Base-by-base conservation (phyloP, 2,329 filamentous ascomycete genomes). In the Amylocarpus encephaloides region DNA sequence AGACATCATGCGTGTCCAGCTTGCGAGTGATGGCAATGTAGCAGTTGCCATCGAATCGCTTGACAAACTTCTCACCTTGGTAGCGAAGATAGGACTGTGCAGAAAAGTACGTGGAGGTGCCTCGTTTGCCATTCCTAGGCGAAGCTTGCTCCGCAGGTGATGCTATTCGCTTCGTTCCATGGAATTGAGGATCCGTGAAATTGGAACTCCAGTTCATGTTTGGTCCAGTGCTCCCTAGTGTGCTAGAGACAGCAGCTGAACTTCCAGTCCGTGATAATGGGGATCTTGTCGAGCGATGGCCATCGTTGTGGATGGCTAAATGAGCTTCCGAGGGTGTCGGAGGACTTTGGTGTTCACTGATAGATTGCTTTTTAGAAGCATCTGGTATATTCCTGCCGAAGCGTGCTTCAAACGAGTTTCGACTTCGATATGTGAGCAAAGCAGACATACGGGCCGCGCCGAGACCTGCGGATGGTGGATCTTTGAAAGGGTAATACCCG, bases 1-100 rank as follows among this genome's bases (percentile, higher is more conserved):
- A 94, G 22, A 98, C 82, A 66, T 98, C 93, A 68, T 98, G 93
- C 0, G 93, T 97, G 67, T 98, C 93, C 13, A 98, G 80, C 70
- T 98, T 98, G 63, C 93, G 86, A 4, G 93, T 97, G 69, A 98
- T 96, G 59, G 93, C 91, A 60, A 98, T 97, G 72, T 98, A 98
- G 72, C 93, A 98, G 68, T 98, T 98, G 63, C 90, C 88, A 69
- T 98, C 93, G 68, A 97, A 98, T 9, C 93, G 86, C 68, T 88
- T 90, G 62, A 97, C 93, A 62, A 98, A 98, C 69, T 98, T 98
- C 62, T 85, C 80, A 49, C 90, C 92, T 70, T 98, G 93, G 69
- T 98, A 98, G 16, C 93, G 86, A 39, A 98, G 79, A 69, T 98
- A 98, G 0, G 91, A 96, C 68, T 98, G 93, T 0, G 93, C 93